Base-by-base conservation (phyloP, 352 stramenopile species). In the Globisporangium echinulatum region DNA sequence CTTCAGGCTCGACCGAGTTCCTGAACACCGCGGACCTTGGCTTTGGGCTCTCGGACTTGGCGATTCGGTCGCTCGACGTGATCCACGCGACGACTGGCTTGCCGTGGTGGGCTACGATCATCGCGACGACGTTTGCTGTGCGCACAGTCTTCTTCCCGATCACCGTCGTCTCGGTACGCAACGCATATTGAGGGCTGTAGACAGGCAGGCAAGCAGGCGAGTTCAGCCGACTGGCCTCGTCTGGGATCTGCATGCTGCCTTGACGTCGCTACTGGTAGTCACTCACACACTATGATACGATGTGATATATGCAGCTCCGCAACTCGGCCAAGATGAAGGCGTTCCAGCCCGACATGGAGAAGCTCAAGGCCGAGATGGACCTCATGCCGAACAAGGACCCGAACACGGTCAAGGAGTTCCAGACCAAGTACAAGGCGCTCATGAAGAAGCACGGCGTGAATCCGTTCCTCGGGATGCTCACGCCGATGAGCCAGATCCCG, bases 41-140 rank as follows among this genome's bases (percentile, higher is more conserved):
- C 51, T 93, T 85, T 59, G 73, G 69, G 10, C 62, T 94, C 11
- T 84, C 83, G 54, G 83, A 92, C 59, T 60, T 92, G 3, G 83
- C 85, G 10, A 86, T 94, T 51, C 82, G 72, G 33, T 71, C 79
- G 40, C 71, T 96, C 37, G 82, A 92, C 58, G 44, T 80, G 17
- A 77, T 94, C 53, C 88, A 96, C 61, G 54, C 69, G 33, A 90
- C 82, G 14, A 91, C 86, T 17, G 84, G 82, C n/a, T 61, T 96
- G 46, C 85, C 85, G 25, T 96, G 86, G 88, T 96, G 86, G 88
- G 82, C 79, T 15, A 95, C 88, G 3, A 88, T 96, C 61, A 75
- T 92, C 14, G 82, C 75, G 13, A 90, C 83, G 46, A 95, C 85
- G n/a, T 65, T 96, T 61, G 69, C 72, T 15, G 79, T 91, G 46